A percentile compares a stretch with the other conserved stretches of the same genome.
phyloP scores from a whole-genome alignment of 805 yeast genomes.

The Teunomyces gatunensis region DNA sequence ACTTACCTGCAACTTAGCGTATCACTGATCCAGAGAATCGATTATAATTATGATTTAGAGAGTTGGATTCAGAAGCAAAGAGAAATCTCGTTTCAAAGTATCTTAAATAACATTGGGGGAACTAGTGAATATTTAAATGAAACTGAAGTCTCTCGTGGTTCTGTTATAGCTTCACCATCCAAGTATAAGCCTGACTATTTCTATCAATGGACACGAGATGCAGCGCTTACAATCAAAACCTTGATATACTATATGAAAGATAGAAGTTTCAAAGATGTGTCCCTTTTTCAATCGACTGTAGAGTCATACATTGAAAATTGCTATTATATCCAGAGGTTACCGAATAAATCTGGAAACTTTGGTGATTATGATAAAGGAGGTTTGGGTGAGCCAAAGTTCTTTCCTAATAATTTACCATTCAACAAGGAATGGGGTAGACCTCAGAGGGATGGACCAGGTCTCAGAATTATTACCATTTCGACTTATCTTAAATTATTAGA shows the following conservation, averaged over 20 bases:
- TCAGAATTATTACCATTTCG: conserved; percentile 64
- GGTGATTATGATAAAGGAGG: conserved; percentile 43
- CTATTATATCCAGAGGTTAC: conserved; percentile 57
- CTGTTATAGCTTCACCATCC: conserved; percentile 85
- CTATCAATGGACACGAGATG: conserved; percentile 89
- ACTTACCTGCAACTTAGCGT: not conserved
- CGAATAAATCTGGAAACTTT: conserved; percentile 68
- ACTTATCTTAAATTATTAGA: conserved; percentile 50
- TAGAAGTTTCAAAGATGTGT: conserved; percentile 15
- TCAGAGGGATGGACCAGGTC: conserved; percentile 92
- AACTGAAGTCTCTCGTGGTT: conserved; percentile 55
- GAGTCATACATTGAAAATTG: conserved; percentile 65
- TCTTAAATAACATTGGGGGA: conserved; percentile 59
- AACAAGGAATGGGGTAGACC: conserved; percentile 86
- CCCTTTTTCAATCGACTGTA: conserved; percentile 27
- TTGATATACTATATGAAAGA: conserved; percentile 57
- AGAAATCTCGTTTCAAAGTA: conserved; percentile 41
- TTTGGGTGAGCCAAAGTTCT: conserved; percentile 89
- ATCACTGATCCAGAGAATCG: not conserved
- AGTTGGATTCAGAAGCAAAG: conserved; percentile 49
- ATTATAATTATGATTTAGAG: conserved; percentile 33
- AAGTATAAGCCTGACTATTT: conserved; percentile 69
- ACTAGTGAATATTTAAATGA: conserved; percentile 26
- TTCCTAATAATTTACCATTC: conserved; percentile 63
- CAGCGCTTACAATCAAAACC: conserved; percentile 74